Evolutionary conservation across 441 rosid genomes (phyloP), one percentile per base, ranked within the genome.

Genomic region (Corymbia citriodora): DNA sequence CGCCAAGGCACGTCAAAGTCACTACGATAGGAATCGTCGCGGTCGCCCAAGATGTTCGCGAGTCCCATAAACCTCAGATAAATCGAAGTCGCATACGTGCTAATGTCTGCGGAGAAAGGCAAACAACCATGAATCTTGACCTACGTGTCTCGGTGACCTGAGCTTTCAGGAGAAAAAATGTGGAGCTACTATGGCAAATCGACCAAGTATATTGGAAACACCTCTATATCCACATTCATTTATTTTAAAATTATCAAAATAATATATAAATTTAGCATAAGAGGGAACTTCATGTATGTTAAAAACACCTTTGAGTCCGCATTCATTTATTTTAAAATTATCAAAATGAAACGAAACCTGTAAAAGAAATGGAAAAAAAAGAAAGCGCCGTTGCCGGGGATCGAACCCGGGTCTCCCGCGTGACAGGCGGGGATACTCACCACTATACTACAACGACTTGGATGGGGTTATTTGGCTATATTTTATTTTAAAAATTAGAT

Each of bases 321-420:
- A 23, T 59, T 25, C 3, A 1, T 59, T 59, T 25, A 59, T 25
- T 59, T 49, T 9, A 27, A 59, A 59, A 59, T 59, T 59, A 25
- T 23, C 10, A 59, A 23, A 10, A 23, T 10, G 7, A 23, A 10
- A 59, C 65, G 31, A 68, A 68, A 68, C 40, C 74, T 2, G 21
- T 68, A 8, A 16, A 31, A n/a, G n/a, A 16, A 2, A 8, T 36
- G 11, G 3, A 3, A 13, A 2, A 5, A 55, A 55, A 55, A 2
- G 25, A 2, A 55, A 55, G 19, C 55, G 33, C 89, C 89, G 89
- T 88, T 63, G 83, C 89, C 89, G 82, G 89, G 74, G 89, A 88
- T 88, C 89, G 82, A 88, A 88, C 74, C 89, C 82, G 89, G 89
- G 89, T 88, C 89, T 25, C 89, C 55, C 57, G 89, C 89, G 89